Evolutionary conservation across 2,329 filamentous ascomycete genomes (phyloP).

Genomic region (Gnomoniopsis sp.): DNA sequence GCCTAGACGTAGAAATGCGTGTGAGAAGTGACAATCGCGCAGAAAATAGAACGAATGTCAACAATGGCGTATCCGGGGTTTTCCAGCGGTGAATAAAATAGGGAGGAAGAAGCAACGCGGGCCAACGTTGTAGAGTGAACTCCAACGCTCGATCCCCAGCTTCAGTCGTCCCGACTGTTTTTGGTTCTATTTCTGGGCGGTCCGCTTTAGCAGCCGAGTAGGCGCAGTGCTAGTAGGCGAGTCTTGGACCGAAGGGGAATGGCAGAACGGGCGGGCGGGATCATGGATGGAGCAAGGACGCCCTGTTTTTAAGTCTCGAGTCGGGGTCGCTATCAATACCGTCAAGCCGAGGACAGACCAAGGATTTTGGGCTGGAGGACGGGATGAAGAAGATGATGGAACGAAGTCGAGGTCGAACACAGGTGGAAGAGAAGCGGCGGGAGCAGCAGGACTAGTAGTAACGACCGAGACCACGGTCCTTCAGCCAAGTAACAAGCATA

Average conservation of each 20-base stretch:
- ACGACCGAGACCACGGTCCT: neutral
- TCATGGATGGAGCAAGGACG: neutral
- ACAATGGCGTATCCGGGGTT: conserved; percentile 8
- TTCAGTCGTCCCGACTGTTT: neutral
- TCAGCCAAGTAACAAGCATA: neutral
- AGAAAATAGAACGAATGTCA: conserved; percentile 2
- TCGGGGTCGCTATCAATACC: neutral
- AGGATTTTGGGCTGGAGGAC: neutral
- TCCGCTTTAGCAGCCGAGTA: neutral
- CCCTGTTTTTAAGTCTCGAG: neutral
- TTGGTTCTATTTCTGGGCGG: neutral
- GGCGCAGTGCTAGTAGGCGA: neutral
- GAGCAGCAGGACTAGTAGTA: neutral
- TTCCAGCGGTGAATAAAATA: neutral
- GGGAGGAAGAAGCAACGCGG: neutral
- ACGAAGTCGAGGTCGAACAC: neutral
- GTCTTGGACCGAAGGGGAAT: neutral
- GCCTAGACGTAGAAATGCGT: conserved; percentile 3
- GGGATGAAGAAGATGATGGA: no score
- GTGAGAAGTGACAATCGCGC: neutral
- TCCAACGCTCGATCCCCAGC: neutral
- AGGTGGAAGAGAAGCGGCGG: neutral
- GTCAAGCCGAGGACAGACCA: neutral
- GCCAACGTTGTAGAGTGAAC: neutral
- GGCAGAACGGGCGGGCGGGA: neutral